A percentile compares a stretch with the other conserved stretches of the same genome.
Evolutionary conservation across 306 rosid species (phyloP).

Genomic region (Argentina anserina): DNA sequence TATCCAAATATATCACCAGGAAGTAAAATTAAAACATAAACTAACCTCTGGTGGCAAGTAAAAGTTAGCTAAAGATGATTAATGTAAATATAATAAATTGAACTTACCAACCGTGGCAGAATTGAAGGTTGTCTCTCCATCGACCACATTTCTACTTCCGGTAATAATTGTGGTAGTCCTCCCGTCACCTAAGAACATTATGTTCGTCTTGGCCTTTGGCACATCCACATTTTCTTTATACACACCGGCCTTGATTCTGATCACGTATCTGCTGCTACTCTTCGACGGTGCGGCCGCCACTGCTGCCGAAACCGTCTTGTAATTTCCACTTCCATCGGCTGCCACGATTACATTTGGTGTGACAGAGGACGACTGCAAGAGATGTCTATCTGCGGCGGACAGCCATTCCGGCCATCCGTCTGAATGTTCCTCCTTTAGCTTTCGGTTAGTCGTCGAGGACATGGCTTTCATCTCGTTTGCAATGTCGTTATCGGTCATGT

Average conservation of each 20-base stretch:
- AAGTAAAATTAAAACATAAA: neutral
- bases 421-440: slow-evolving; percentile 26
- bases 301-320: slow-evolving; percentile 65
- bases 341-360: slow-evolving; percentile 69
- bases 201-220: slow-evolving; percentile 55
- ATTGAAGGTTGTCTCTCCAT: slow-evolving; percentile 86
- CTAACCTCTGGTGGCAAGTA: too few species aligned
- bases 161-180: slow-evolving; percentile 61
- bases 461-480: slow-evolving; percentile 24
- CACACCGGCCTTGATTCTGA: slow-evolving; percentile 66
- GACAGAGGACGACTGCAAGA: slow-evolving; percentile 48
- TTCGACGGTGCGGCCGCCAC: slow-evolving; percentile 73
- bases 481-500: slow-evolving; percentile 67
- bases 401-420: slow-evolving; percentile 79
- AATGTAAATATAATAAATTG: neutral
- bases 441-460: slow-evolving; percentile 19
- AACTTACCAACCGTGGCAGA: slow-evolving; percentile 88
- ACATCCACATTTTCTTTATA: slow-evolving; percentile 77
- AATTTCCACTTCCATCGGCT: slow-evolving; percentile 73
- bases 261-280: slow-evolving; percentile 56
- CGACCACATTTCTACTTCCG: slow-evolving; percentile 64
- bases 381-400: slow-evolving; percentile 52
- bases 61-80: neutral
- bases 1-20: neutral
- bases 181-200: slow-evolving; percentile 87